Evolutionary conservation across 192 early-diverging fungal genomes (phyloP).

Genomic region (Coemansia aciculifera): DNA sequence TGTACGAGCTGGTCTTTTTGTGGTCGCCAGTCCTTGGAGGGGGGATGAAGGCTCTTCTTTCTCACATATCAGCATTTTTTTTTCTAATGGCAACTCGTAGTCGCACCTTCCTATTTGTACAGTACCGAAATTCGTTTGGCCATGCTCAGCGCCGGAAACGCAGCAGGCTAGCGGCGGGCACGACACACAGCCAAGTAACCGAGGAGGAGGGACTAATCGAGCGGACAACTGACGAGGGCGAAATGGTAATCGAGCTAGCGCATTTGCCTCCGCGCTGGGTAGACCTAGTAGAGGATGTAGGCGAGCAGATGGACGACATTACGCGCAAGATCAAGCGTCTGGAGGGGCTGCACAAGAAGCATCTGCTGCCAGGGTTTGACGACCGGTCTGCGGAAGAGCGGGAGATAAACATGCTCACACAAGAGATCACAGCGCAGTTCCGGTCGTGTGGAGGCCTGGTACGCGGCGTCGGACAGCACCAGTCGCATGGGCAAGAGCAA

Average conservation of each 20-base stretch:
- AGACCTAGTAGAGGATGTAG: conserved; percentile 88
- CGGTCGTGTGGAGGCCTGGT: conserved; percentile 77
- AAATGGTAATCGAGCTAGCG: conserved; percentile 85
- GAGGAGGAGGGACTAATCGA: conserved; percentile 57
- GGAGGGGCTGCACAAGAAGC: conserved; percentile 81
- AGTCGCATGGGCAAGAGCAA: conserved; percentile 61
- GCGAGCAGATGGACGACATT: conserved; percentile 66
- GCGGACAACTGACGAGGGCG: conserved; percentile 67
- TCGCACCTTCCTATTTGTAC: conserved; percentile 88
- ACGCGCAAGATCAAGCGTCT: conserved; percentile 63
- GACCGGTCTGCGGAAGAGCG: conserved; percentile 77
- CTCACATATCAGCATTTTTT: neutral
- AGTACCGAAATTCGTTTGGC: conserved; percentile 90
- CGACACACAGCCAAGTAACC: conserved; percentile 10
- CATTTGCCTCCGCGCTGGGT: conserved; percentile 93
- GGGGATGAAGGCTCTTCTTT: no score
- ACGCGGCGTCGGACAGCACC: conserved; percentile 65
- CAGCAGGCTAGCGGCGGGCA: conserved; percentile 22
- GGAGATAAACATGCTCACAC: conserved; percentile 80
- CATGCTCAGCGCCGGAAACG: conserved; percentile 57
- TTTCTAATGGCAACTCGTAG: conserved; percentile 77
- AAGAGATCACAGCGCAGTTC: conserved; percentile 89
- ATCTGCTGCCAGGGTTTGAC: conserved; percentile 92
- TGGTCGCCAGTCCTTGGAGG: neutral
- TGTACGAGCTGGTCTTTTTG: neutral